Conservation (phyloP, 306 rosid genomes). For the Acacia acuminata region DNA sequence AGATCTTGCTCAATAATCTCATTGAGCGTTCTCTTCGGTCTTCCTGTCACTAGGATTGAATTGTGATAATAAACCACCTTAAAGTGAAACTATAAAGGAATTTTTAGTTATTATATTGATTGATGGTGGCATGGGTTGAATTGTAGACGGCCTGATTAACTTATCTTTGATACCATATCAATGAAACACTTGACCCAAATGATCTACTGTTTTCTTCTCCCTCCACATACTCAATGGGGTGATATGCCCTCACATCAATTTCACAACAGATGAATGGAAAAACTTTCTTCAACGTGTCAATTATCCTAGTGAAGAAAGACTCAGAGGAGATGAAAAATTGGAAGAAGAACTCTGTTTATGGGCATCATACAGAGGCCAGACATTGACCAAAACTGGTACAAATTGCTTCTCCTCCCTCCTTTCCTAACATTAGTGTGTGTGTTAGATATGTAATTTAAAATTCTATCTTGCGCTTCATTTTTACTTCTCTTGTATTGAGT, state of each 20-base stretch:
- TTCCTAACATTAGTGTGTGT: not conserved
- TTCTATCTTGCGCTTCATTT: conserved; percentile 34
- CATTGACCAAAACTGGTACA: conserved; percentile 94
- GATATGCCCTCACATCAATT: conserved; percentile 23
- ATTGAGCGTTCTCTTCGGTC: too few relatives aligned
- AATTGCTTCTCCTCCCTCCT: conserved; percentile 12
- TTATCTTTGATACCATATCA: not conserved
- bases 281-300: conserved; percentile 80
- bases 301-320: conserved; percentile 53
- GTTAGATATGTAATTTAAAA: conserved; percentile 20
- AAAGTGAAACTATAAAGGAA: conserved; percentile 14
- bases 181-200: not conserved
- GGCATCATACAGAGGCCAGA: conserved; percentile 98
- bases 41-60: not conserved
- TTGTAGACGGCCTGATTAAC: not conserved
- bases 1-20: too few relatives aligned
- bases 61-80: too few relatives aligned
- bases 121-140: conserved; percentile 16
- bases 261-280: conserved; percentile 83
- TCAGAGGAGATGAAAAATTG: conserved; percentile 44
- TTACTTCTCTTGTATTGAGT: conserved; percentile 28
- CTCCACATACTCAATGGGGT: conserved; percentile 10
- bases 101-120: not conserved
- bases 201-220: conserved; percentile 23
- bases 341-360: conserved; percentile 85